phyloP scores from a whole-genome alignment of 2,329 filamentous ascomycete genomes.

The Sclerotinia subarctica region DNA sequence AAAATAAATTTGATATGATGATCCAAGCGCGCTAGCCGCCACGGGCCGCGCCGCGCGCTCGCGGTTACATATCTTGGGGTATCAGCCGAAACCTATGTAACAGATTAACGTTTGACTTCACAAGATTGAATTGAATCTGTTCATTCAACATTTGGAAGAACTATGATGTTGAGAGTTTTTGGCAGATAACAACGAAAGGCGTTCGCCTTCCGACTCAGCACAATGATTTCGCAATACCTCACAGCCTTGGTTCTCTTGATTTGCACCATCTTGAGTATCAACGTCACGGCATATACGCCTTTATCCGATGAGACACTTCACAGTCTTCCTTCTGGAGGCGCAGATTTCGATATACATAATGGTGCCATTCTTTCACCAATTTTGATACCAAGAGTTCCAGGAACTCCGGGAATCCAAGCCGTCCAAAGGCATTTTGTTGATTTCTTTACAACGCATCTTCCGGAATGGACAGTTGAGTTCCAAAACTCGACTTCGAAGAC shows the following conservation, averaged over 20 bases:
- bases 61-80: neutral
- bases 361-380: constrained; percentile 82
- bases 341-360: constrained; percentile 73
- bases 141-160: constrained; percentile 16
- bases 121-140: neutral
- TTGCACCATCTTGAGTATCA: constrained; percentile 24
- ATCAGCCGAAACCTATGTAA: constrained; percentile 10
- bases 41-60: neutral
- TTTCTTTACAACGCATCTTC: constrained; percentile 74
- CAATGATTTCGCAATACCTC: constrained; percentile 25
- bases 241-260: constrained; percentile 26
- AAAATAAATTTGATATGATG: neutral
- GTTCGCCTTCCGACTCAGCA: constrained; percentile 25
- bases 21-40: constrained; percentile 5
- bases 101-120: constrained; percentile 13
- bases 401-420: constrained; percentile 68
- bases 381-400: constrained; percentile 82
- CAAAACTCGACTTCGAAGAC: constrained; percentile 90
- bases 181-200: constrained; percentile 25
- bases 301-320: constrained; percentile 74
- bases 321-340: constrained; percentile 66
- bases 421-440: constrained; percentile 79
- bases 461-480: constrained; percentile 74
- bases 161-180: constrained; percentile 30
- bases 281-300: constrained; percentile 35